phyloP scores from a whole-genome alignment of 306 rosid species.

The Begonia fuchsioides region DNA sequence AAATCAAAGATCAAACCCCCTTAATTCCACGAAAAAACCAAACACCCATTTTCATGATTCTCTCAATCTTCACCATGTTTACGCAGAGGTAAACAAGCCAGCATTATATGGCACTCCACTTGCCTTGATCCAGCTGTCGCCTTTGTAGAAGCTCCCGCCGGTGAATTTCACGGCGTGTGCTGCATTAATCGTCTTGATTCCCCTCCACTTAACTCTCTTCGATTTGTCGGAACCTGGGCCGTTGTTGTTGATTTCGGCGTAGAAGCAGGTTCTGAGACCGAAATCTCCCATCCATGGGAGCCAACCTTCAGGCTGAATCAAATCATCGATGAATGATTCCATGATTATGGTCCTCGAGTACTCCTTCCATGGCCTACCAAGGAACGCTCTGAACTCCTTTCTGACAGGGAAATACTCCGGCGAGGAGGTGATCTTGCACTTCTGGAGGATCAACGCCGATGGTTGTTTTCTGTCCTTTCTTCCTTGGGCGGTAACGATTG shows the following conservation, averaged over 20 bases:
- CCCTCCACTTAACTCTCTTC: slow-evolving; percentile 47
- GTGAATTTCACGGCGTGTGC: slow-evolving; percentile 11
- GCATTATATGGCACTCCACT: slow-evolving; percentile 34
- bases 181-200: slow-evolving; percentile 30
- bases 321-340: slow-evolving; percentile 46
- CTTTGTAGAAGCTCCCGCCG: slow-evolving; percentile 17
- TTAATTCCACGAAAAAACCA: no score
- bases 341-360: slow-evolving; percentile 55
- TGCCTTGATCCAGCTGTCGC: slow-evolving; percentile 42
- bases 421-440: slow-evolving; percentile 27
- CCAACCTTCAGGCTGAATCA: slow-evolving; percentile 59
- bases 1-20: background rate
- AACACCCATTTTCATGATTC: no score
- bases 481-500: slow-evolving; percentile 77
- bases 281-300: slow-evolving; percentile 37
- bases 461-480: slow-evolving; percentile 50
- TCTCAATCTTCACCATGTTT: no score
- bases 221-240: slow-evolving; percentile 42
- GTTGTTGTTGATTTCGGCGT: slow-evolving; percentile 28
- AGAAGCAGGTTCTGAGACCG: slow-evolving; percentile 39
- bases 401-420: slow-evolving; percentile 21
- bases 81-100: slow-evolving; percentile 4
- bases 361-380: slow-evolving; percentile 75
- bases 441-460: slow-evolving; percentile 44
- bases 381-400: slow-evolving; percentile 22